phyloP scores from a whole-genome alignment of 2,329 filamentous ascomycete genomes.

The Colletotrichum sublineola region DNA sequence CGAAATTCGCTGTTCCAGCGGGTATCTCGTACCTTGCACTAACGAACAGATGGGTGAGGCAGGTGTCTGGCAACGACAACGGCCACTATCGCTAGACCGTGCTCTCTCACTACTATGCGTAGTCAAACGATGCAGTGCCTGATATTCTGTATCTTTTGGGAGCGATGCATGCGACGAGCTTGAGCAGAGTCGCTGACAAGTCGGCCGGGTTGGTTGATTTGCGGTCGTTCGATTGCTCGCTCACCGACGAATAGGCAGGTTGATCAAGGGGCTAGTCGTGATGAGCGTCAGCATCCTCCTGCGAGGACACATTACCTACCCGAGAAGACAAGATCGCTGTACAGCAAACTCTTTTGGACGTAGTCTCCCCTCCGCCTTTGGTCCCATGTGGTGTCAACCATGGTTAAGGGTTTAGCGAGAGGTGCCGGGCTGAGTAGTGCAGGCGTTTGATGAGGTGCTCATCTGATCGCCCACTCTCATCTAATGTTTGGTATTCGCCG shows the following conservation, averaged over 20 bases:
- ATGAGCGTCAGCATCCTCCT: constrained; percentile 32
- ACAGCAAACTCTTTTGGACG: neutral
- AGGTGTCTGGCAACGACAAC: constrained; percentile 11
- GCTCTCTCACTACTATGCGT: neutral
- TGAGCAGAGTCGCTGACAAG: constrained; percentile 7
- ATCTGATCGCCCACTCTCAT: constrained; percentile 27
- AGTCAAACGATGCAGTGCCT: too few relatives aligned
- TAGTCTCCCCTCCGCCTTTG: neutral
- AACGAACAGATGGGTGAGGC: constrained; percentile 14
- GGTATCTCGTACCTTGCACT: constrained; percentile 7
- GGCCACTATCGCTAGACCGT: neutral
- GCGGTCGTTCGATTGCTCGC: constrained; percentile 2
- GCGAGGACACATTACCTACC: constrained; percentile 12
- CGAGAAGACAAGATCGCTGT: neutral
- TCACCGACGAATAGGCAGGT: constrained; percentile 22
- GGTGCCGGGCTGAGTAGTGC: constrained; percentile 9
- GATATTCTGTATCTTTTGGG: neutral
- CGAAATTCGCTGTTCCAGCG: neutral
- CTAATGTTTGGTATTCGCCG: constrained; percentile 10
- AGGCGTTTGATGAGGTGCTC: constrained; percentile 28
- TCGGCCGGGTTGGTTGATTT: constrained; percentile 8
- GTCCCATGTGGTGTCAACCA: neutral
- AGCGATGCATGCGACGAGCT: constrained; percentile 26
- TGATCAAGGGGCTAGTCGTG: neutral
- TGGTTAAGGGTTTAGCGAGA: neutral